Percentiles rank a stretch among this genome's conserved stretches.
Evolutionary conservation across 306 rosid genomes (phyloP).

Genomic region (Canavalia gladiata): DNA sequence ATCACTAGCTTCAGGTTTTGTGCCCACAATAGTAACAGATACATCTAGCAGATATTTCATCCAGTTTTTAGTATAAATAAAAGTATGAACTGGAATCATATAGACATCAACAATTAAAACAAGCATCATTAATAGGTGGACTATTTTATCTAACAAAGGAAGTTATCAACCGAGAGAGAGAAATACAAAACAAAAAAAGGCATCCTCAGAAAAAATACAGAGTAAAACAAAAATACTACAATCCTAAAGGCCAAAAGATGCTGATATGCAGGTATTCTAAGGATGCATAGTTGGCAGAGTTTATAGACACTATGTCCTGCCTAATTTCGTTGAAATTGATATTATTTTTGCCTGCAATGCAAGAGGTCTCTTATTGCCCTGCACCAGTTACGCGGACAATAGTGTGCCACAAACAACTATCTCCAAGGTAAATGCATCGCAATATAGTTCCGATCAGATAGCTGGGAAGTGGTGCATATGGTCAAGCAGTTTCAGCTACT

Average conservation of each 20-base stretch:
- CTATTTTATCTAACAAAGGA: slow-evolving; percentile 19
- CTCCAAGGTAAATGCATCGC: not conserved
- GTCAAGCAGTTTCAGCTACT: not conserved
- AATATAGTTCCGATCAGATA: not conserved
- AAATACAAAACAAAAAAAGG: not conserved
- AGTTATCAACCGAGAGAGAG: not conserved
- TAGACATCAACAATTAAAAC: slow-evolving; percentile 12
- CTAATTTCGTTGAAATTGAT: slow-evolving; percentile 6
- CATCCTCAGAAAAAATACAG: slow-evolving; percentile 3
- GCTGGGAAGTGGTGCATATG: not conserved
- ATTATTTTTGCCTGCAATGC: not conserved
- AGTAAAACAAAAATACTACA: not conserved
- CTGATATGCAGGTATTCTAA: slow-evolving; percentile 23
- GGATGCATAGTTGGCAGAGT: not conserved
- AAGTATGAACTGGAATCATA: slow-evolving; percentile 24
- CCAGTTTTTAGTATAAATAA: not conserved
- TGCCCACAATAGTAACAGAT: slow-evolving; percentile 33
- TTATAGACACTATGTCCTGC: not conserved
- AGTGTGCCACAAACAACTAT: slow-evolving; percentile 4
- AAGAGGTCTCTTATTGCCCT: not conserved
- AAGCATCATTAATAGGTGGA: slow-evolving; percentile 13
- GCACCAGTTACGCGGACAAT: not conserved
- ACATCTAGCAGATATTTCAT: slow-evolving; percentile 30
- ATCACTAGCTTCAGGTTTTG: slow-evolving; percentile 8
- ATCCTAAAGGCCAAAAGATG: slow-evolving; percentile 28